Evolutionary conservation across 106 monocot genomes (phyloP), one percentile per base, ranked within the genome.

Genomic region (Iris macrosiphon): DNA sequence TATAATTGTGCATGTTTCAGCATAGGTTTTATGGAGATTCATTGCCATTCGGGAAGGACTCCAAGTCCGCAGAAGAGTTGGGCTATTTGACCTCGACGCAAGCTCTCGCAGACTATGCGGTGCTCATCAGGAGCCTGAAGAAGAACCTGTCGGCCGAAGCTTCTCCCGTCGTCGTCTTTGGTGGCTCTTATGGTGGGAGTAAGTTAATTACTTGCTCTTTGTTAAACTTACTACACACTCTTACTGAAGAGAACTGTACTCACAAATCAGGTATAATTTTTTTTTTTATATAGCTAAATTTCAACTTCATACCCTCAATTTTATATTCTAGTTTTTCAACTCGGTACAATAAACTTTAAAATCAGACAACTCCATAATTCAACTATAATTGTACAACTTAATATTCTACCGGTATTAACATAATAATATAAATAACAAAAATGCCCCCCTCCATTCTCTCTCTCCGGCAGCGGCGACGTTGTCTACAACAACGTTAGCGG

Each of bases 101-200:
- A 52, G 85, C 95, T 2, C 38, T 95, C 32, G 95, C 95, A 1
- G 95, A 95, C 56, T 95, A 74, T 44, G 95, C 95, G 1, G 21
- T 65, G 2, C 76, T 95, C 18, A 95, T 95, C 32, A 74, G 71
- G 30, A 82, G 79, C 69, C 63, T 95, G 64, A 95, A 95, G 74
- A 66, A 83, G 24, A 96, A 96, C 41, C 60, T 96, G 7, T 80
- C 96, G 5, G 89, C 90, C 0, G 80, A 90, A 41, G 70, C 79
- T 21, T 82, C 96, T 8, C 96, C 96, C 0, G 96, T 96, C 7
- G 72, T 96, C 0, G 86, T 83, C 38, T 90, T 96, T 28, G 96
- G 96, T 48, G 96, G 96, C 7, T 96, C 96, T 3, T 96, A 96
- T 34, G 96, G 90, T 27, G 96, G 96, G 63, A 96, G 96, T 96